These are phyloP conservation scores for Phyllosticta citrichinensis DNA, from an alignment of 2,329 filamentous ascomycete genomes.

Conservation along the genomic window DNA sequence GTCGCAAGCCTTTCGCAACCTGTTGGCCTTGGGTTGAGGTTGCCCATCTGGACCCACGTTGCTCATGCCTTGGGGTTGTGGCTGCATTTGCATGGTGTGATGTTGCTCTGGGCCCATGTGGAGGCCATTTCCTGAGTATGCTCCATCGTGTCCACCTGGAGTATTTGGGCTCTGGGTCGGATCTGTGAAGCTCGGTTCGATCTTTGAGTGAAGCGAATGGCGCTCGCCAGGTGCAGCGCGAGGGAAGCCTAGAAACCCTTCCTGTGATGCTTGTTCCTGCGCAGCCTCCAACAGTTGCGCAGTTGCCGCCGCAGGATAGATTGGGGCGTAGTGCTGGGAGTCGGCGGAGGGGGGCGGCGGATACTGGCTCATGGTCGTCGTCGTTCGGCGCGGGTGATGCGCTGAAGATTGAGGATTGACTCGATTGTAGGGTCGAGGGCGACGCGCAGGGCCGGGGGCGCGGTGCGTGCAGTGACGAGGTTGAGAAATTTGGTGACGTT, in stretches of 20 bases:
- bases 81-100: slow-evolving; percentile 7
- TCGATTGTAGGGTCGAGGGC: neutral
- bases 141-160: slow-evolving; percentile 2
- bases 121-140: slow-evolving; percentile 5
- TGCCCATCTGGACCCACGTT: slow-evolving; percentile 10
- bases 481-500: neutral
- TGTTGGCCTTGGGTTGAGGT: slow-evolving; percentile 23
- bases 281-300: slow-evolving; percentile 13
- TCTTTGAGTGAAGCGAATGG: slow-evolving; percentile 14
- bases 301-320: slow-evolving; percentile 20
- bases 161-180: slow-evolving; percentile 6
- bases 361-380: slow-evolving; percentile 15
- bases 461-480: neutral
- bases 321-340: slow-evolving; percentile 24
- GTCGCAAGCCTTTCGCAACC: slow-evolving; percentile 32
- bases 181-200: slow-evolving; percentile 11
- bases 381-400: neutral
- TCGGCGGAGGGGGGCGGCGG: slow-evolving; percentile 18
- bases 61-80: slow-evolving; percentile 5
- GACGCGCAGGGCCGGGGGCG: neutral
- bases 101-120: slow-evolving; percentile 5
- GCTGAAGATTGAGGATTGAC: neutral
- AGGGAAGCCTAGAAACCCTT: slow-evolving; percentile 6
- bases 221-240: neutral
- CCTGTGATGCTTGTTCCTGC: slow-evolving; percentile 11